A percentile compares a stretch with the other conserved stretches of the same genome.
These are phyloP conservation scores for Nakataea oryzae DNA, from an alignment of 2,329 filamentous ascomycete species.

Conservation along the genomic window DNA sequence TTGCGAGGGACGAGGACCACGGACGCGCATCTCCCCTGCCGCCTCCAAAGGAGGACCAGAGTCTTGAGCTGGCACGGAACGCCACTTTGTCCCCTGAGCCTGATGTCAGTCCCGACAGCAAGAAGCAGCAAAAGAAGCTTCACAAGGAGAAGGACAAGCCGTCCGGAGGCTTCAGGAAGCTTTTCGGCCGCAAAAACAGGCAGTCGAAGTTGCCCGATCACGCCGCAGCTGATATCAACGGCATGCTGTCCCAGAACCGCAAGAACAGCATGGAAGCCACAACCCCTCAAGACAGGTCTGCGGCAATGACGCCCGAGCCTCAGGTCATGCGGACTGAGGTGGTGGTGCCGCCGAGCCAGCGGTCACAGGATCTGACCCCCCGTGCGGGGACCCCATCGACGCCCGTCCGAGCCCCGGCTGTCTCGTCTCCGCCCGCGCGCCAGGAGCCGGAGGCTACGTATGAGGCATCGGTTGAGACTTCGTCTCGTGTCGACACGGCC, in stretches of 20 bases:
- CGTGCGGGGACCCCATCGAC: slow-evolving; percentile 5
- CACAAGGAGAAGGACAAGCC: slow-evolving; percentile 31
- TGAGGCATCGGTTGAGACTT: slow-evolving; percentile 31
- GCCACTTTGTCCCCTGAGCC: slow-evolving; percentile 29
- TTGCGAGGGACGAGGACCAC: slow-evolving; percentile 25
- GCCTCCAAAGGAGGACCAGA: slow-evolving; percentile 23
- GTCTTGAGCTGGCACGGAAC: slow-evolving; percentile 22
- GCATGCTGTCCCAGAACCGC: slow-evolving; percentile 28
- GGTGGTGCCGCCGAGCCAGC: slow-evolving; percentile 14
- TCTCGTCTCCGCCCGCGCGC: slow-evolving; percentile 5
- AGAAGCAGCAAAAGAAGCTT: slow-evolving; percentile 40
- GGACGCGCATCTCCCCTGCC: slow-evolving; percentile 14
- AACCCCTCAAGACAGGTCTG: slow-evolving; percentile 3
- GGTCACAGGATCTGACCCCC: slow-evolving; percentile 11
- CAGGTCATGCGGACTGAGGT: slow-evolving; percentile 10
- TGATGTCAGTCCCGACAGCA: slow-evolving; percentile 30
- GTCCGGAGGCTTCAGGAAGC: slow-evolving; percentile 46
- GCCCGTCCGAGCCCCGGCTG: slow-evolving; percentile 12
- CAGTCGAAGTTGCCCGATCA: slow-evolving; percentile 45
- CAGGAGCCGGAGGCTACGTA: slow-evolving; percentile 24
- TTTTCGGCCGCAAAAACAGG: slow-evolving; percentile 53
- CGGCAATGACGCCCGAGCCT: slow-evolving; percentile 11
- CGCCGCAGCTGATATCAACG: slow-evolving; percentile 38
- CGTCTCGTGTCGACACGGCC: slow-evolving; percentile 50
- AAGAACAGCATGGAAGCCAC: not conserved